Evolutionary conservation across 2,329 filamentous ascomycete species (phyloP).

Genomic region (Xylaria hypoxylon): DNA sequence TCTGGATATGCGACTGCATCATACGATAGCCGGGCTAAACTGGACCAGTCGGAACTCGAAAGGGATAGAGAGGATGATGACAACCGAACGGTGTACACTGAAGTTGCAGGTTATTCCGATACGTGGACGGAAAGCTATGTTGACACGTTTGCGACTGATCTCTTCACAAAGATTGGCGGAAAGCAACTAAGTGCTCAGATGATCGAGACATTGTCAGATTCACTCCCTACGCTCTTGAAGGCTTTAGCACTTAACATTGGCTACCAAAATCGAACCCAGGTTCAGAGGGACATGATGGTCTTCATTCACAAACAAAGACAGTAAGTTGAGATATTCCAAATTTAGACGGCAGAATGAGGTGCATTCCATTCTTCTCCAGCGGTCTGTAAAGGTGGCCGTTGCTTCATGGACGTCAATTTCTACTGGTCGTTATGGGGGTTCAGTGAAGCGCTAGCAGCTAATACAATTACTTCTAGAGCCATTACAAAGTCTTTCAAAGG

Average conservation of each 20-base stretch:
- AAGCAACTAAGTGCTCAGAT: neutral
- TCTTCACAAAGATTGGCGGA: conserved; percentile 5
- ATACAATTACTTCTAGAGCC: neutral
- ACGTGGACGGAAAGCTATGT: conserved; percentile 16
- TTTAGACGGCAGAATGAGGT: neutral
- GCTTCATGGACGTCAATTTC: neutral
- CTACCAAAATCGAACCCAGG: conserved; percentile 8
- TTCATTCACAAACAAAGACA: conserved; percentile 21
- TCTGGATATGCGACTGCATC: conserved; percentile 11
- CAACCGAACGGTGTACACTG: conserved; percentile 16
- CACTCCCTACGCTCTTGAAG: conserved; percentile 12
- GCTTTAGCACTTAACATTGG: conserved; percentile 15
- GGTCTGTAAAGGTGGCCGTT: neutral
- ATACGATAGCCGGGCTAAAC: neutral
- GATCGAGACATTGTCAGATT: conserved; percentile 1
- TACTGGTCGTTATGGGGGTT: neutral
- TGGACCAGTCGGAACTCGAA: neutral
- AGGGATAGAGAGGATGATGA: neutral
- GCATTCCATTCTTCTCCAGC: neutral
- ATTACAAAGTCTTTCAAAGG: neutral
- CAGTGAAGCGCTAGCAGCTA: neutral
- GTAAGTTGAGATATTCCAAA: conserved; percentile 1
- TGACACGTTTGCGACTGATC: conserved; percentile 4
- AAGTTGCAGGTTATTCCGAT: conserved; percentile 1
- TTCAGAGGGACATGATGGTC: conserved; percentile 11